Percentiles rank a stretch among this genome's conserved stretches.
These are phyloP conservation scores for Ilyonectria sp. DNA, from an alignment of 2,329 filamentous ascomycete genomes.

Conservation along the genomic window DNA sequence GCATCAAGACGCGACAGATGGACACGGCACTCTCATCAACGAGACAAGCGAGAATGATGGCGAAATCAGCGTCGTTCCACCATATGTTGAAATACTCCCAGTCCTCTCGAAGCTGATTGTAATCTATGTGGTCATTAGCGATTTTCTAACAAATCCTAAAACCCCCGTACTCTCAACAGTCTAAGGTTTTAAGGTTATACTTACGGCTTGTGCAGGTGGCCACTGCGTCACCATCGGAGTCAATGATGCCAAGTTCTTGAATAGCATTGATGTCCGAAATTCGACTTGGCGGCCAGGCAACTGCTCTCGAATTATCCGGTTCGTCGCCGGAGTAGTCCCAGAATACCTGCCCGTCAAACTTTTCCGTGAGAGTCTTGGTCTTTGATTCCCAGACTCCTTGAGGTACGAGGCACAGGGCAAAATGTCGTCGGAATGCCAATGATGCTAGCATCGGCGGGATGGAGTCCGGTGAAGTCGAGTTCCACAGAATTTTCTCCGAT, in stretches of 20 bases:
- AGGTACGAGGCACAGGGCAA: constrained; percentile 21
- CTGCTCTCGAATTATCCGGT: constrained; percentile 1
- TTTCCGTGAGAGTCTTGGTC: constrained; percentile 12
- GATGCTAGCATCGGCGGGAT: constrained; percentile 18
- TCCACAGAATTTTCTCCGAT: background rate
- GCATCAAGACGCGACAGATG: constrained; percentile 11
- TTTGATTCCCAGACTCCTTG: constrained; percentile 15
- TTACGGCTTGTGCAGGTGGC: constrained; percentile 11
- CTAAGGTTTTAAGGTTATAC: background rate
- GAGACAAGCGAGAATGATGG: constrained; percentile 19
- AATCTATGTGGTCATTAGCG: background rate
- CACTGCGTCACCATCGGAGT: background rate
- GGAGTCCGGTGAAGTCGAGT: background rate
- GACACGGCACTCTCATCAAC: background rate
- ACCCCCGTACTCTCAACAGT: background rate
- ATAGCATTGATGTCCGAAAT: constrained; percentile 13
- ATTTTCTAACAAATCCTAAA: background rate
- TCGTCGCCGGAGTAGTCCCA: constrained; percentile 19
- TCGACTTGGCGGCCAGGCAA: background rate
- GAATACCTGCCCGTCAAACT: constrained; percentile 15
- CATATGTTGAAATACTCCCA: constrained; percentile 22
- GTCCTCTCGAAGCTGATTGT: constrained; percentile 5
- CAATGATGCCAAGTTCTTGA: constrained; percentile 10
- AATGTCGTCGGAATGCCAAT: constrained; percentile 17
- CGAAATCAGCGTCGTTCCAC: constrained; percentile 26